A percentile compares a stretch with the other conserved stretches of the same genome.
Evolutionary conservation across 768 basidiomycete genomes (phyloP).

Genomic region (Brasilioporus rufonigricans): DNA sequence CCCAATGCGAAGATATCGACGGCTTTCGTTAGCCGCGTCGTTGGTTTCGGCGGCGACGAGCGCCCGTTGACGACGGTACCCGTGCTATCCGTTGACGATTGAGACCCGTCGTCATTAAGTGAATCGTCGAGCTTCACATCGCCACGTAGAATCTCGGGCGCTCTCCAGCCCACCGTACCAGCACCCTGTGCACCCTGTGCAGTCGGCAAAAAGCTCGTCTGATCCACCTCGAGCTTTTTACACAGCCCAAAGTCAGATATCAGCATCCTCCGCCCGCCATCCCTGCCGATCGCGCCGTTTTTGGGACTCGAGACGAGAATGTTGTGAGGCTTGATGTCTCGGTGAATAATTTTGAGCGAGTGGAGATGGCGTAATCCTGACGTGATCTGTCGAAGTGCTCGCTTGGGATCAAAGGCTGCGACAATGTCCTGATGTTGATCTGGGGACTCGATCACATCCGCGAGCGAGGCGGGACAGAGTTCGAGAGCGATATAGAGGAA

Average conservation of each 20-base stretch:
- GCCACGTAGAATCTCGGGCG: slow-evolving; percentile 92
- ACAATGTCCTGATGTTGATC: slow-evolving; percentile 77
- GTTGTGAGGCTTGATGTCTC: slow-evolving; percentile 98
- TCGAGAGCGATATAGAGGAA: slow-evolving; percentile 99
- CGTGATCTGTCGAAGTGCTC: slow-evolving; percentile 82
- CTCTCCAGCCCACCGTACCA: slow-evolving; percentile 96
- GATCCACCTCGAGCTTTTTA: slow-evolving; percentile 91
- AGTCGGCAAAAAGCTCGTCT: slow-evolving; percentile 94
- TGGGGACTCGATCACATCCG: slow-evolving; percentile 81
- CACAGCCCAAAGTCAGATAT: slow-evolving; percentile 98
- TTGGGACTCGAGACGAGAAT: slow-evolving; percentile 82
- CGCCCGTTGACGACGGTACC: slow-evolving; percentile 41
- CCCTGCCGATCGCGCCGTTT: slow-evolving; percentile 41
- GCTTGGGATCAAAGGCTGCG: slow-evolving; percentile 79
- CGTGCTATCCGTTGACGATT: slow-evolving; percentile 65
- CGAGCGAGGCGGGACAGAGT: slow-evolving; percentile 86
- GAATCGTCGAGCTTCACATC: slow-evolving; percentile 90
- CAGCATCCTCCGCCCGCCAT: slow-evolving; percentile 68
- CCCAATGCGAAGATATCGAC: slow-evolving; percentile 97
- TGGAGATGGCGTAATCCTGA: slow-evolving; percentile 89
- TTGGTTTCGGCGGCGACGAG: slow-evolving; percentile 22
- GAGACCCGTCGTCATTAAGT: slow-evolving; percentile 58
- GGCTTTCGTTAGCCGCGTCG: slow-evolving; percentile 83
- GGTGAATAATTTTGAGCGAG: slow-evolving; percentile 92
- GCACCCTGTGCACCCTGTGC: slow-evolving; percentile 85